Base-by-base conservation (phyloP, 179 eudicot genomes). In the Silene vulgaris region DNA sequence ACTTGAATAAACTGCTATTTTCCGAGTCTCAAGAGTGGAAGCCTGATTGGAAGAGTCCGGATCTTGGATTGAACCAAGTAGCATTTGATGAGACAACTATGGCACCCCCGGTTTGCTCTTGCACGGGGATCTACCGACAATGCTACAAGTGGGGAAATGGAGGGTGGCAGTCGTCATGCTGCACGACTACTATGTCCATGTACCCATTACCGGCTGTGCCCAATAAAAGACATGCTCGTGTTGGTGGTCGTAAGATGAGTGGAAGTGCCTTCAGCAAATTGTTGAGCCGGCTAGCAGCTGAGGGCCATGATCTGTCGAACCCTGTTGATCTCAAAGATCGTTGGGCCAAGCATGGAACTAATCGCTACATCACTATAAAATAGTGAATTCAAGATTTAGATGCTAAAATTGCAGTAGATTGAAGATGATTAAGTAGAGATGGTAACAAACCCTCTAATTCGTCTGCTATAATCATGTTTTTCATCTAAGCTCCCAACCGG, bases 61-160 rank as follows among this genome's bases (percentile, higher is more conserved):
- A 86, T 73, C 83, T 89, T 12, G 97, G 99, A 48, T 79, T 92
- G 84, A 95, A 89, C 85, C 90, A 87, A 81, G 94, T 89, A 17
- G 84, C 86, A 1, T 94, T 88, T 40, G 97, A 94, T 20, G 97
- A 90, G 61, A 65, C 92, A 54, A 85, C 89, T 30, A 90, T 90
- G 99, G 95, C 97, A 3, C 87, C 89, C 23, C 97, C 97, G 0
- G 90, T 90, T 69, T 95, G 99, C 77, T 94, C 98, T 0, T 95
- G 99, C 74, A 95, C 97, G 0, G 96, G 97, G 60, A 79, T 80
- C 2, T 74, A 86, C 40, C 83, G 95, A 75, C 91, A 93, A 16
- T 92, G 97, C 82, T 95, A 95, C 77, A 95, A 90, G 74, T 95
- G 99, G 99, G 97, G 99, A 4, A 90, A 86, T 60, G 97, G 99